Evolutionary conservation across 345 rosid species (phyloP).

Genomic region (Noccaea bulbosa): DNA sequence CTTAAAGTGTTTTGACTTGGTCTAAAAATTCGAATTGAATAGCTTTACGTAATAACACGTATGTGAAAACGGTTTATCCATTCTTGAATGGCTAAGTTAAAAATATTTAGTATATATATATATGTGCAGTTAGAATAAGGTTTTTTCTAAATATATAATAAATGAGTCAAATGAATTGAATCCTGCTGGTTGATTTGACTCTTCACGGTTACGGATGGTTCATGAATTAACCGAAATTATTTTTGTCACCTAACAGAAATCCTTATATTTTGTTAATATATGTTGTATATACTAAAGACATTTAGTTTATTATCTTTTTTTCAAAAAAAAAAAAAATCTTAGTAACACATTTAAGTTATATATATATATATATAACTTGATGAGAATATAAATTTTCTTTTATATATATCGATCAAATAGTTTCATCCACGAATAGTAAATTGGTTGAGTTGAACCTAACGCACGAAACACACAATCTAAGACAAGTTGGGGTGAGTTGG

Average conservation of each 20-base stretch:
- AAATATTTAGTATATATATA: background rate
- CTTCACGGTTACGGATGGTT: too few species aligned
- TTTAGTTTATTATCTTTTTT: too few species aligned
- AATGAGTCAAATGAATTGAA: too few species aligned
- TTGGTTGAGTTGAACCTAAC: conserved; percentile 2
- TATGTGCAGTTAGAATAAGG: background rate
- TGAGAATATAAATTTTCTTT: too few species aligned
- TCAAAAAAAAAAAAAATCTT: too few species aligned
- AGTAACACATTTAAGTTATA: too few species aligned
- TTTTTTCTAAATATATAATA: background rate
- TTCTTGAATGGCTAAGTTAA: background rate
- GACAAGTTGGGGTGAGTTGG: background rate
- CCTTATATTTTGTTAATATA: too few species aligned
- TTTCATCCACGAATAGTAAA: background rate
- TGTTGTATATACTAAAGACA: too few species aligned
- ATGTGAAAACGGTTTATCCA: background rate
- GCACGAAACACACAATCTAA: background rate
- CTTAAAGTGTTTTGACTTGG: background rate
- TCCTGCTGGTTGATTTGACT: too few species aligned
- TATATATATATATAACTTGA: too few species aligned
- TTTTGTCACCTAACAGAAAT: too few species aligned
- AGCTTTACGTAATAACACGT: background rate
- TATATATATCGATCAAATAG: background rate
- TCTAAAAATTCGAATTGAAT: background rate
- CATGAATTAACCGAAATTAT: too few species aligned